Percentiles rank a stretch among this genome's conserved stretches.
Conservation (phyloP, 1,284 basidiomycete genomes). For the Sanghuangporus baumii region DNA sequence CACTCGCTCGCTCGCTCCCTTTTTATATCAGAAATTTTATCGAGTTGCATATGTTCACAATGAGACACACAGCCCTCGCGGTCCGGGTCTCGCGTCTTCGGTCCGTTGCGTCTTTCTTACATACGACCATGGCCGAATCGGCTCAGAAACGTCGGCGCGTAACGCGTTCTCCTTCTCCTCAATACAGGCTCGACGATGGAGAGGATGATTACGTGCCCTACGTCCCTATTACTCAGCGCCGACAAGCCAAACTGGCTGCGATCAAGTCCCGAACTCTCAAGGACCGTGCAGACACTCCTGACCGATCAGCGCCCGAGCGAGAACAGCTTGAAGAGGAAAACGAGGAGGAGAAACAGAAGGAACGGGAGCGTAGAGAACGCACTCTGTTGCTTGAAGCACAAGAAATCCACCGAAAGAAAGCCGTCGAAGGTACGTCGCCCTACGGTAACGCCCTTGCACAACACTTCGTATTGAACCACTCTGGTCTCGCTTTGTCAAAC, state of each 20-base stretch:
- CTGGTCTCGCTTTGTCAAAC: background rate
- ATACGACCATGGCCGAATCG: slow-evolving; percentile 10
- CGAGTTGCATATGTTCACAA: too few relatives aligned
- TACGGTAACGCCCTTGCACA: background rate
- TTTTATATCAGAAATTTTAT: background rate
- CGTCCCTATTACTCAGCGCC: slow-evolving; percentile 82
- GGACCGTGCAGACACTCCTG: slow-evolving; percentile 45
- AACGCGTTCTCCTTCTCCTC: slow-evolving; percentile 51
- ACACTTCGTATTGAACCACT: slow-evolving; percentile 9
- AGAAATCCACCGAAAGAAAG: slow-evolving; percentile 82
- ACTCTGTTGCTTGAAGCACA: slow-evolving; percentile 88
- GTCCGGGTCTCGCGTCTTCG: too few relatives aligned
- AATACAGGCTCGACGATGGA: slow-evolving; percentile 58
- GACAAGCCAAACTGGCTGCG: slow-evolving; percentile 75
- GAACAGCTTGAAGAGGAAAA: slow-evolving; percentile 69
- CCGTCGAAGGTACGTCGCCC: slow-evolving; percentile 58
- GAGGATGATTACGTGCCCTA: slow-evolving; percentile 74
- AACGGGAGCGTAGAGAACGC: slow-evolving; percentile 74
- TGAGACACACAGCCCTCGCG: too few relatives aligned
- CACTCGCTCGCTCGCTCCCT: background rate
- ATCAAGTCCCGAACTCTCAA: slow-evolving; percentile 58
- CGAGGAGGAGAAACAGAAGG: slow-evolving; percentile 68
- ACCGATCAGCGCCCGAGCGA: slow-evolving; percentile 41
- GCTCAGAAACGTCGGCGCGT: slow-evolving; percentile 42
- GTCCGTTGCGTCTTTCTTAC: background rate